Percentiles rank a stretch among this genome's conserved stretches.
phyloP scores from a whole-genome alignment of 129 eudicot species.

The Centaurea solstitialis region DNA sequence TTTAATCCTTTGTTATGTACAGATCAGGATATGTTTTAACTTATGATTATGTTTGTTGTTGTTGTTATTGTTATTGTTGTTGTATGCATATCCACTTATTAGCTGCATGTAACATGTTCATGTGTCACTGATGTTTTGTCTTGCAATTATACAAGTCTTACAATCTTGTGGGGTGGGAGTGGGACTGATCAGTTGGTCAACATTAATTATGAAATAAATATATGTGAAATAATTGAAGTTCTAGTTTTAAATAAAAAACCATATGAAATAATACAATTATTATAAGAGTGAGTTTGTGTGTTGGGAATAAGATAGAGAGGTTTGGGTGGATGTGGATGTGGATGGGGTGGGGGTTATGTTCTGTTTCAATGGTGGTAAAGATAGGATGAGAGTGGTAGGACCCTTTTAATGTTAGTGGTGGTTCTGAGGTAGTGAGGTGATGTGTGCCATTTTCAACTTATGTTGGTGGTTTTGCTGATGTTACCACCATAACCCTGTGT shows the following conservation, averaged over 20 bases:
- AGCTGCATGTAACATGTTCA: not conserved
- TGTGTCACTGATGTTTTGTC: not conserved
- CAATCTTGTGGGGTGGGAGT: not conserved
- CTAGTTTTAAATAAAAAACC: no score
- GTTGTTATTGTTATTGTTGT: constrained; percentile 1
- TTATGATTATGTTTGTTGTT: constrained; percentile 30
- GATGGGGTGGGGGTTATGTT: constrained; percentile 5
- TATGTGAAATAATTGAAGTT: not conserved
- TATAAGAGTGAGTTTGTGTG: constrained; percentile 16
- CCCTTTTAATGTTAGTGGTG: constrained; percentile 32
- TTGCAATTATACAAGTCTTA: constrained; percentile 15
- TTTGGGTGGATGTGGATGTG: constrained; percentile 17
- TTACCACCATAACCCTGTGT: constrained; percentile 8
- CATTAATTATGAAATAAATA: not conserved
- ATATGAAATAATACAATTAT: no score
- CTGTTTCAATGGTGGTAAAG: constrained; percentile 34
- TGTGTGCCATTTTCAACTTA: constrained; percentile 21
- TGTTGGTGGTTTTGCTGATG: constrained; percentile 32
- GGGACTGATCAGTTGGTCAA: constrained; percentile 2
- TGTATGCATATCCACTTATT: constrained; percentile 10
- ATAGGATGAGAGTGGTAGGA: constrained; percentile 26
- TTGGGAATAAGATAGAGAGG: constrained; percentile 31
- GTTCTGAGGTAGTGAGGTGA: not conserved
- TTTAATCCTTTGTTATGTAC: constrained; percentile 45
- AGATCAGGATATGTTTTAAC: constrained; percentile 42